Evolutionary conservation across 106 monocot genomes (phyloP).

Genomic region (Apostasia shenzhenica): DNA sequence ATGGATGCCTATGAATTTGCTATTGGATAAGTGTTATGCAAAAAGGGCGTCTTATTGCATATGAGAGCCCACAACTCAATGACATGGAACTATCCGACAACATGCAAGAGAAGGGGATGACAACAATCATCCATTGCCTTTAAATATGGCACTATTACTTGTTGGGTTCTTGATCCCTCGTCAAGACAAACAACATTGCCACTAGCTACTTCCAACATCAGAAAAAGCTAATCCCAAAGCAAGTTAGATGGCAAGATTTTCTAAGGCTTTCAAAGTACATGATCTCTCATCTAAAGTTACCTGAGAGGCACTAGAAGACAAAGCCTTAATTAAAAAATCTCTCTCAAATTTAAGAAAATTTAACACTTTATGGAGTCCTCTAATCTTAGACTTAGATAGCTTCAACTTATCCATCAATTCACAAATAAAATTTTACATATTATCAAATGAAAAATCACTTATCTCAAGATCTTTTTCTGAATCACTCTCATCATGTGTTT

Average conservation of each 20-base stretch:
- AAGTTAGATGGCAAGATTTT: neutral
- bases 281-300: no score
- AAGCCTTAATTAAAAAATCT: no score
- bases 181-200: neutral
- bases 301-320: no score
- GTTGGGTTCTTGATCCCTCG: neutral
- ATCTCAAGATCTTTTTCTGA: no score
- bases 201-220: neutral
- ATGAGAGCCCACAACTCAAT: neutral
- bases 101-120: conserved; percentile 4
- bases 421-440: no score
- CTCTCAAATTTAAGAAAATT: no score
- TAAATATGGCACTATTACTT: neutral
- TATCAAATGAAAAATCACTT: no score
- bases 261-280: neutral
- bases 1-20: neutral
- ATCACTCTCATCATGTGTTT: no score
- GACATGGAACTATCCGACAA: neutral
- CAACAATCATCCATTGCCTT: neutral
- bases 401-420: no score
- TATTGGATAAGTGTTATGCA: neutral
- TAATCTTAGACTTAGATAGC: no score
- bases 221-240: neutral
- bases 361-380: no score
- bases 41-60: neutral